Percentiles rank a stretch among this genome's conserved stretches.
phyloP scores from a whole-genome alignment of 1,139 yeast species.

The Protomyces inouyei region DNA sequence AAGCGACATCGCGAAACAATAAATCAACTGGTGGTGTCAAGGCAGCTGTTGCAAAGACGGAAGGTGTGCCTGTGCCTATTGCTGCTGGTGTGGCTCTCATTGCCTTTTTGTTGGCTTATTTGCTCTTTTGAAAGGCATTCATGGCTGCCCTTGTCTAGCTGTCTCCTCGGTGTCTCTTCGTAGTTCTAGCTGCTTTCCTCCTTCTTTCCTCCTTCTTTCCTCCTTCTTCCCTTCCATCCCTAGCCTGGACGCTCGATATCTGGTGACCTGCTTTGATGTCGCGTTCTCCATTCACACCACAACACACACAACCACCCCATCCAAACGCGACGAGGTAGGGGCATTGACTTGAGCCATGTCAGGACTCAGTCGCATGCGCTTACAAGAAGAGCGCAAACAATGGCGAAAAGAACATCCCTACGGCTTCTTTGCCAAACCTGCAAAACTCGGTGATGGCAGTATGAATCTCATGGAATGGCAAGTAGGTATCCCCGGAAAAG shows the following conservation, averaged over 20 bases:
- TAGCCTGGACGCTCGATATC: background rate
- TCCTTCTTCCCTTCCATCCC: no score
- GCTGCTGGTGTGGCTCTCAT: conserved; percentile 51
- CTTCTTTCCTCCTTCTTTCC: background rate
- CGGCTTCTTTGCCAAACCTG: conserved; percentile 79
- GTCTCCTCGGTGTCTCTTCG: background rate
- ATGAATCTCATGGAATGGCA: conserved; percentile 83
- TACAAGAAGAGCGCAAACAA: conserved; percentile 56
- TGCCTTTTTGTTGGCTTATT: conserved; percentile 60
- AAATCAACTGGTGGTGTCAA: conserved; percentile 31
- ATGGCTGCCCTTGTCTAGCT: background rate
- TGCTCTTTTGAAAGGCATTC: conserved; percentile 44
- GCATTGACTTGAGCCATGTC: conserved; percentile 18
- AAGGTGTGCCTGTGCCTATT: conserved; percentile 51
- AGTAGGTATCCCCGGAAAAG: conserved; percentile 93
- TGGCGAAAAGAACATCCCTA: conserved; percentile 99
- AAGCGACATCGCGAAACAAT: conserved; percentile 29
- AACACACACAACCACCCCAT: background rate
- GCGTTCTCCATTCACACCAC: background rate
- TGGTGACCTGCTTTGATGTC: background rate
- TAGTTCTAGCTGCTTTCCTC: background rate
- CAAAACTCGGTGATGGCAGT: conserved; percentile 69
- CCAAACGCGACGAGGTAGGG: background rate
- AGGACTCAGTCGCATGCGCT: conserved; percentile 62
- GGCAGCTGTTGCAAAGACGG: conserved; percentile 25